Conservation (phyloP, 2,329 filamentous ascomycete species). For the Colletotrichum orbiculare region DNA sequence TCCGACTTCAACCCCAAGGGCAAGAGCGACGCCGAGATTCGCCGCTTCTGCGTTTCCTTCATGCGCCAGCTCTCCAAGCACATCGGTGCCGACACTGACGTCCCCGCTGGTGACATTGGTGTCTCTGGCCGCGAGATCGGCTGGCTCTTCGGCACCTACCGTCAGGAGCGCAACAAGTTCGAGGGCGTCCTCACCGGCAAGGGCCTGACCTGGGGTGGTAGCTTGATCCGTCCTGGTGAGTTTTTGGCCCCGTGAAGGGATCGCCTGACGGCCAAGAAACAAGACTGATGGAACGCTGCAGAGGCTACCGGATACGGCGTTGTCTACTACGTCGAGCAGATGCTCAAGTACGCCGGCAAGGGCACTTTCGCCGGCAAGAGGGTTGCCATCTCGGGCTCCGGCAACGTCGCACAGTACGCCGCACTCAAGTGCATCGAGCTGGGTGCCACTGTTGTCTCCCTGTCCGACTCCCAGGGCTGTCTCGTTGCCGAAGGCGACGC, state of each 20-base stretch:
- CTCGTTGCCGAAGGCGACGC: constrained; percentile 79
- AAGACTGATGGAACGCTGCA: constrained; percentile 37
- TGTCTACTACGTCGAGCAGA: constrained; percentile 95
- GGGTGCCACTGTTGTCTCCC: constrained; percentile 89
- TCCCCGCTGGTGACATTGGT: constrained; percentile 97
- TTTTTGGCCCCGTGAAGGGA: not conserved
- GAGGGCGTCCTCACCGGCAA: constrained; percentile 97
- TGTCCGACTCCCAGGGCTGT: constrained; percentile 91
- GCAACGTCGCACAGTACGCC: constrained; percentile 98
- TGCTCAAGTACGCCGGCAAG: constrained; percentile 91
- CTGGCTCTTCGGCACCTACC: constrained; percentile 95
- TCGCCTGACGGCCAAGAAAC: constrained; percentile 8
- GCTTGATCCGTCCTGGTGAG: constrained; percentile 82
- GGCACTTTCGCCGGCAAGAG: constrained; percentile 91
- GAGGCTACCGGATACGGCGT: constrained; percentile 98
- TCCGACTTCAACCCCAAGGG: constrained; percentile 99
- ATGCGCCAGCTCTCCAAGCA: constrained; percentile 96
- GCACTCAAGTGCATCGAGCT: constrained; percentile 97
- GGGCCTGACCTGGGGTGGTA: constrained; percentile 92
- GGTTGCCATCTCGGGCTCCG: constrained; percentile 95
- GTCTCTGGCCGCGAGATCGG: constrained; percentile 93
- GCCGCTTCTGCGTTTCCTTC: constrained; percentile 95
- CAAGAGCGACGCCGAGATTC: constrained; percentile 97
- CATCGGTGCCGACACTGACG: constrained; percentile 95
- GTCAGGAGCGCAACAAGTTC: constrained; percentile 87